Evolutionary conservation across 1,139 yeast genomes (phyloP).

Genomic region (Saccharomyces hybrid): DNA sequence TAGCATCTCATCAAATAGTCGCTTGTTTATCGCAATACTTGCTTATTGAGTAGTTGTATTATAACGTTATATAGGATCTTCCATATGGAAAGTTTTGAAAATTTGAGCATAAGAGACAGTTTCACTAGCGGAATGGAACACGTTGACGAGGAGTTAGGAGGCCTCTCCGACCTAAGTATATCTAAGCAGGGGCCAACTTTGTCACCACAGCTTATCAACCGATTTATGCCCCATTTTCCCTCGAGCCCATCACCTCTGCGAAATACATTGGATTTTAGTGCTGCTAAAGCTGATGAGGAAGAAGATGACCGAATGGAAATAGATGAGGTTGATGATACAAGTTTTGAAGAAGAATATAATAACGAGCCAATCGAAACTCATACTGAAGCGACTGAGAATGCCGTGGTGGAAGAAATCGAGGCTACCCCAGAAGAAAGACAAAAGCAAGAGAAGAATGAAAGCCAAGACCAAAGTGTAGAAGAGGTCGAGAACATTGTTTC

Average conservation of each 20-base stretch:
- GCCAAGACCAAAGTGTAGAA: neutral
- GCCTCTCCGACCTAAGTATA: slow-evolving; percentile 16
- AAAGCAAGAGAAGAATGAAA: neutral
- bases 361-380: neutral
- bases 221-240: slow-evolving; percentile 15
- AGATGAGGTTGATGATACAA: slow-evolving; percentile 5
- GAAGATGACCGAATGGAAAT: slow-evolving; percentile 5
- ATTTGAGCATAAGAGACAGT: slow-evolving; percentile 11
- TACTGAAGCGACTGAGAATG: neutral
- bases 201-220: slow-evolving; percentile 8
- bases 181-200: slow-evolving; percentile 7
- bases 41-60: neutral
- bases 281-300: slow-evolving; percentile 10
- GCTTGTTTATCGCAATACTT: neutral
- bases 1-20: neutral
- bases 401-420: neutral
- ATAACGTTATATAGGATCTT: neutral
- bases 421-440: neutral
- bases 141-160: slow-evolving; percentile 14
- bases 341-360: neutral
- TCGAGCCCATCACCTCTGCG: slow-evolving; percentile 20
- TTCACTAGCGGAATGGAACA: slow-evolving; percentile 8
- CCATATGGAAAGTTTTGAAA: slow-evolving; percentile 11
- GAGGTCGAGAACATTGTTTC: neutral
- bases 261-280: slow-evolving; percentile 6